Conservation (phyloP, 2,329 filamentous ascomycete genomes). For the Stagonosporopsis vannaccii region DNA sequence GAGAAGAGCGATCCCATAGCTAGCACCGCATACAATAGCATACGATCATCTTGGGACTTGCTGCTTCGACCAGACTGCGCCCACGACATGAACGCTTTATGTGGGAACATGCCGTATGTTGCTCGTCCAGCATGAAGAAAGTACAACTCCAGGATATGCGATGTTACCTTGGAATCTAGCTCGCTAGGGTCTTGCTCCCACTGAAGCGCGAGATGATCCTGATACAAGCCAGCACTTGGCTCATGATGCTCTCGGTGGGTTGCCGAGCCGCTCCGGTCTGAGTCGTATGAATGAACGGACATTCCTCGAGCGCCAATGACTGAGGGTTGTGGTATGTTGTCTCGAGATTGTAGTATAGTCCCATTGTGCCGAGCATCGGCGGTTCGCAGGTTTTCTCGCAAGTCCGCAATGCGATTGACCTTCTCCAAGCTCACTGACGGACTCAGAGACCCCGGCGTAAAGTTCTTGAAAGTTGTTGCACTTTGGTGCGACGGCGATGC, state of each 20-base stretch:
- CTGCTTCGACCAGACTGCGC: constrained; percentile 54
- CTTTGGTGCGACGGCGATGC: constrained; percentile 1
- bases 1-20: constrained; percentile 65
- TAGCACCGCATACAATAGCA: constrained; percentile 68
- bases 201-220: constrained; percentile 46
- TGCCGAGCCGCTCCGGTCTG: constrained; percentile 43
- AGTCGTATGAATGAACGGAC: constrained; percentile 44
- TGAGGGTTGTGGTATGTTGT: constrained; percentile 32
- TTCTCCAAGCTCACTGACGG: constrained; percentile 40
- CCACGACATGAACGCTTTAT: constrained; percentile 63
- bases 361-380: constrained; percentile 40
- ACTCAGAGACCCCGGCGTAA: constrained; percentile 40
- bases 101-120: constrained; percentile 64
- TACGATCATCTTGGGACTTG: constrained; percentile 63
- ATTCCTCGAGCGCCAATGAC: constrained; percentile 37
- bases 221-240: constrained; percentile 39
- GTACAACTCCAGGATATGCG: constrained; percentile 63
- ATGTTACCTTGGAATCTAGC: constrained; percentile 57
- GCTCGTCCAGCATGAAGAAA: constrained; percentile 64
- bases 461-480: constrained; percentile 41
- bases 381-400: constrained; percentile 37
- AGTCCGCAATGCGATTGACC: constrained; percentile 39
- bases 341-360: constrained; percentile 36
- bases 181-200: constrained; percentile 64
- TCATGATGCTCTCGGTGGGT: constrained; percentile 40